Conservation (phyloP, 2,329 filamentous ascomycete genomes). For the Dissoconium aciculare region DNA sequence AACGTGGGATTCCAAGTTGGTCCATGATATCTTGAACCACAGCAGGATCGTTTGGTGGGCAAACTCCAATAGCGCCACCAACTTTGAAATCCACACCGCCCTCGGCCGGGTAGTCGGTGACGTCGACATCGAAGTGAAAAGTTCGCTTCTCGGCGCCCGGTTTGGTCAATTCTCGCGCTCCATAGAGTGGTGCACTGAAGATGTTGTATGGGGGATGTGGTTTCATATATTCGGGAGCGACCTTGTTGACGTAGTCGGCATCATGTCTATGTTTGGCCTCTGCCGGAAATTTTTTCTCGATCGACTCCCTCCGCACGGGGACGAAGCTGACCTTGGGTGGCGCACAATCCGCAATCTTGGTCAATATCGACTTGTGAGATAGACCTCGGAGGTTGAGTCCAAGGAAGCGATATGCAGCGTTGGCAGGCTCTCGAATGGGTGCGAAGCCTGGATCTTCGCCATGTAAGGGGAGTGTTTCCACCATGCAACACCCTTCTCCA, state of each 20-base stretch:
- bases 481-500: conserved; percentile 49
- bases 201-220: conserved; percentile 89
- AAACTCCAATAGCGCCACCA: conserved; percentile 85
- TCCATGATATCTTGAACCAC: conserved; percentile 77
- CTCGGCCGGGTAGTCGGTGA: conserved; percentile 84
- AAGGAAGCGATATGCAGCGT: conserved; percentile 68
- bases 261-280: conserved; percentile 29
- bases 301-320: conserved; percentile 17
- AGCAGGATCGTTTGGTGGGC: conserved; percentile 65
- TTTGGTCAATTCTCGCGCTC: conserved; percentile 72
- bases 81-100: conserved; percentile 85
- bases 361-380: conserved; percentile 53
- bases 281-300: conserved; percentile 43
- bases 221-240: conserved; percentile 80
- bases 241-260: conserved; percentile 32
- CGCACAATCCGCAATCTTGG: conserved; percentile 56
- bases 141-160: conserved; percentile 88
- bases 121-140: conserved; percentile 92
- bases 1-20: conserved; percentile 63
- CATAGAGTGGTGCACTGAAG: conserved; percentile 74
- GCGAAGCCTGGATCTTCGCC: conserved; percentile 29
- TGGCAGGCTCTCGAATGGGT: conserved; percentile 52
- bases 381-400: conserved; percentile 62
- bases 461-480: conserved; percentile 39
- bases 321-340: conserved; percentile 51